phyloP scores from a whole-genome alignment of 495 filamentous ascomycete genomes.

The Immersiella caudata region DNA sequence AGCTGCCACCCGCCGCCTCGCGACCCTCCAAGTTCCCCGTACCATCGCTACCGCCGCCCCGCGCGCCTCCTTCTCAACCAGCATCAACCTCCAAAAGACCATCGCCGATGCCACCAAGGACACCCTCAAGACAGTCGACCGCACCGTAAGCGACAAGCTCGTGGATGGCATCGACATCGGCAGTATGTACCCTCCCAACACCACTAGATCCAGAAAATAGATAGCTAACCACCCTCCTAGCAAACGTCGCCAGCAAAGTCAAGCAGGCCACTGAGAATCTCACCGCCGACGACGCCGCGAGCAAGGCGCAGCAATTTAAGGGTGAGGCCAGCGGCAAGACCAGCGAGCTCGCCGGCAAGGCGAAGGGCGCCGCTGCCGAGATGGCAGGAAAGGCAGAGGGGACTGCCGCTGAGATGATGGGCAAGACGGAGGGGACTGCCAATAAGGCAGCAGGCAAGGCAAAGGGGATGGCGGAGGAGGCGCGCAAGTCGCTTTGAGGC shows the following conservation, averaged over 20 bases:
- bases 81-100: conserved; percentile 44
- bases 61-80: conserved; percentile 49
- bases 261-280: conserved; percentile 41
- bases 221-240: conserved; percentile 33
- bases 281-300: conserved; percentile 20
- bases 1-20: conserved; percentile 41
- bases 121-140: conserved; percentile 53
- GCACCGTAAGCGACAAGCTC: conserved; percentile 56
- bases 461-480: conserved; percentile 10
- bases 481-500: conserved; percentile 3
- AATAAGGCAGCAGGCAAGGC: conserved; percentile 22
- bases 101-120: conserved; percentile 54
- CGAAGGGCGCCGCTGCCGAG: conserved; percentile 40
- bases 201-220: neutral
- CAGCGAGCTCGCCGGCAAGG: conserved; percentile 37
- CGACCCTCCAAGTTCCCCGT: conserved; percentile 31
- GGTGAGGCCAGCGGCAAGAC: conserved; percentile 36
- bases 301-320: conserved; percentile 17
- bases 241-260: conserved; percentile 49
- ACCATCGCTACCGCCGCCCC: conserved; percentile 29
- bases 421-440: conserved; percentile 16
- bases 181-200: conserved; percentile 39
- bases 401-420: conserved; percentile 20
- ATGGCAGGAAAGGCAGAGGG: conserved; percentile 38
- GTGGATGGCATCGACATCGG: conserved; percentile 58